Evolutionary conservation across 768 basidiomycete species (phyloP).

Genomic region (Termitomyces sp.): DNA sequence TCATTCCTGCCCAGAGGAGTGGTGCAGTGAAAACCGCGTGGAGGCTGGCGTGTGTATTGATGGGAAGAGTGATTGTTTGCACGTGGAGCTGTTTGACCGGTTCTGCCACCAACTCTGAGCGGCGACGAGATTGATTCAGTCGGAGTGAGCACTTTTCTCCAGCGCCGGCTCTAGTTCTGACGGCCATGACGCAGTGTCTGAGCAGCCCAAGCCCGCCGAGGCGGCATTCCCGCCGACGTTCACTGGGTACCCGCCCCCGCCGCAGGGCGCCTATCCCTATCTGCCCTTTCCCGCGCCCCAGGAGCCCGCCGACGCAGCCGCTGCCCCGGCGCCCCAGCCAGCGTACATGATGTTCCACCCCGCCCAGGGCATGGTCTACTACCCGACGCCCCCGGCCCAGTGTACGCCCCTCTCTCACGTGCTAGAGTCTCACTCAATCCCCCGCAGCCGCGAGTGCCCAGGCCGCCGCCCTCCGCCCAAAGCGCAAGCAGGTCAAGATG

Average conservation of each 20-base stretch:
- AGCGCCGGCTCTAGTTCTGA: background rate
- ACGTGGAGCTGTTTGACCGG: background rate
- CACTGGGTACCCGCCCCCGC: slow-evolving; percentile 20
- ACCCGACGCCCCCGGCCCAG: slow-evolving; percentile 29
- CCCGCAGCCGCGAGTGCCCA: slow-evolving; percentile 15
- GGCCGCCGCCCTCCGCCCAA: slow-evolving; percentile 39
- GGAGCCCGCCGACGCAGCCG: slow-evolving; percentile 18
- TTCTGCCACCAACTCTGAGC: slow-evolving; percentile 6
- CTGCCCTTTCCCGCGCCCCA: slow-evolving; percentile 34
- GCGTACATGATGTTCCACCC: slow-evolving; percentile 36
- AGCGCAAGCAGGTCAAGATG: slow-evolving; percentile 87
- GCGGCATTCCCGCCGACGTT: slow-evolving; percentile 26
- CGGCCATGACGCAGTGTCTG: slow-evolving; percentile 14
- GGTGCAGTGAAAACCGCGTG: no score
- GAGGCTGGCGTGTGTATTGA: no score
- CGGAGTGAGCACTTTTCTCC: slow-evolving; percentile 8
- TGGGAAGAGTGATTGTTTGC: background rate
- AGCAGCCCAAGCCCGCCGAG: slow-evolving; percentile 26
- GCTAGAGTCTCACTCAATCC: background rate
- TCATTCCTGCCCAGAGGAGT: no score
- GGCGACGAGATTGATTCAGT: slow-evolving; percentile 11
- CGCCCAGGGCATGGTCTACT: slow-evolving; percentile 37
- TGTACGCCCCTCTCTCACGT: slow-evolving; percentile 16
- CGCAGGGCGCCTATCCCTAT: slow-evolving; percentile 34
- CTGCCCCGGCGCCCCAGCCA: slow-evolving; percentile 22